Evolutionary conservation across 2,329 filamentous ascomycete genomes (phyloP), one percentile per base, ranked within the genome.

Genomic region (Apiospora malaysiana): DNA sequence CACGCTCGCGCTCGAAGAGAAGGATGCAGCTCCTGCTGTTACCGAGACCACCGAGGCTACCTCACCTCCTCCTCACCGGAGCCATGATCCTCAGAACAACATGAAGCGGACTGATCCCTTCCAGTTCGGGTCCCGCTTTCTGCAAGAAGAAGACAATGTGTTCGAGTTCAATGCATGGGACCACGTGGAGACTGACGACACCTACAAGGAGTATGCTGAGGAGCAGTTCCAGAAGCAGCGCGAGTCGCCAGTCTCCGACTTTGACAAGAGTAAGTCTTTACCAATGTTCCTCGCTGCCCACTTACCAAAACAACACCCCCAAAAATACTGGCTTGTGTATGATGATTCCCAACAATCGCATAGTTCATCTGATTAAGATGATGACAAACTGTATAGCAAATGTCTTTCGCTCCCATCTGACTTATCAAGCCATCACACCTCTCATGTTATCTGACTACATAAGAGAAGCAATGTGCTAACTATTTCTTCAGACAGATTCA

Each of bases 111-210:
- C 85, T 79, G 94, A 98, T 79, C 96, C 96, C 23, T 99, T 98
- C 82, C 92, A 97, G 82, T 99, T 99, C 81, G 96, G 96, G 72
- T 96, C 93, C 66, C 93, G 95, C 72, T 93, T 89, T 78, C 89
- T 99, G 68, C 90, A 93, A 77, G 88, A 95, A 81, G 90, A 91
- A 79, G 95, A 97, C 83, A 88, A 98, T 80, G 93, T 97, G 78
- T 99, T 95, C 83, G 93, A 97, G 81, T 97, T 96, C 89, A 99
- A 99, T 82, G 96, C 96, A 47, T 99, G 96, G 96, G 96, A 99
- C 81, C 95, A 99, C 81, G 96, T 98, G 79, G 92, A 95, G 82
- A 94, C 94, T 80, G 95, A 98, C 83, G 90, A 94, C 76, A 88
- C 91, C 51, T 98, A 97, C 86, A 91, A 92, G 79, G 90, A 93